Evolutionary conservation across 352 stramenopile species (phyloP), one percentile per base, ranked within the genome.

Genomic region (Pythium coloratum): DNA sequence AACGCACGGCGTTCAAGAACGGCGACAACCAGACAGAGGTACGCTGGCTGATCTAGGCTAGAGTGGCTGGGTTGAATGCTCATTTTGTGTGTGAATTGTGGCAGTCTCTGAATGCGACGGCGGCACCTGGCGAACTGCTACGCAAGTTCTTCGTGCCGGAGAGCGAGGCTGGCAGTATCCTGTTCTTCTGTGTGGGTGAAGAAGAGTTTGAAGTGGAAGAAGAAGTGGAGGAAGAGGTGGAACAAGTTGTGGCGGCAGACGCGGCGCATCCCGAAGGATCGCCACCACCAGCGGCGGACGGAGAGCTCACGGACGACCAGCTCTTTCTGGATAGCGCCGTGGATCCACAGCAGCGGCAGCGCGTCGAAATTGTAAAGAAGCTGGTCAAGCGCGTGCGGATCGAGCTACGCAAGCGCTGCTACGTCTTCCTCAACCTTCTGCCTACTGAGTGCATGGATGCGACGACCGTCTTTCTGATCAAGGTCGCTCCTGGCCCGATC

Each of bases 151-250:
- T 93, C 54, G 73, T 76, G 26, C 54, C 75, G 0, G 72, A 81
- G 42, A 79, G 73, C 0, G 78, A 88, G 10, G 77, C 84, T 32
- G 86, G 88, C 2, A 89, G 75, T 57, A 75, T 94, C 16, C 64
- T 93, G 6, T 96, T 96, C 69, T 94, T 94, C 64, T 91, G 76
- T 53, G 76, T 79, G 33, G 75, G 70, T 3, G 81, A 92, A 53
- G 76, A 91, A 60, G 77, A 90, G 36, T 78, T 84, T 33, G 81
- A 90, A 55, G 56, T 94, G 0, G 80, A 94, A 85, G 87, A 93
- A 54, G 85, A 94, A 24, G 75, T 93, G 18, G 85, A 94, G 57
- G 84, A 95, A 73, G 81, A 93, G 54, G 81, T 95, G 9, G 84
- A 95, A 7, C 68, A 72, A 56, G 68, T 89, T 30, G 66, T 76